Conservation (phyloP, 2,329 filamentous ascomycete species). For the Nigrograna mackinnonii region DNA sequence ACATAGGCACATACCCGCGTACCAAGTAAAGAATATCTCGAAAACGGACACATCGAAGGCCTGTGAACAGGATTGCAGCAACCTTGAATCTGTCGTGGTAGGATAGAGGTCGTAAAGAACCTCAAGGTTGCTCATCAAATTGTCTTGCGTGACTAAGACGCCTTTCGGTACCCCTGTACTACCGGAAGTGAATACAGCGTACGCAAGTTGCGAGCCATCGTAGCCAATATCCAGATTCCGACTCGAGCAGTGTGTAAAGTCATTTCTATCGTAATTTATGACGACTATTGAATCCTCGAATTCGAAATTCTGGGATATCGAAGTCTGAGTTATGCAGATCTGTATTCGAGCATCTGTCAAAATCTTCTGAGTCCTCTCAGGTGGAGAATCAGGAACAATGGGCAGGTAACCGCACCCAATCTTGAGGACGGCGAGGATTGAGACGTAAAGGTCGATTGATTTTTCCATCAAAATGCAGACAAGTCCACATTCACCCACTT, state of each 20-base stretch:
- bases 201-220: slow-evolving; percentile 62
- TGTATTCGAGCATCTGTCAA: slow-evolving; percentile 61
- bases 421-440: slow-evolving; percentile 76
- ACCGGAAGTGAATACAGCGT: slow-evolving; percentile 82
- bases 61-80: slow-evolving; percentile 82
- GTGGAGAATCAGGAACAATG: slow-evolving; percentile 72
- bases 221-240: slow-evolving; percentile 43
- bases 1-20: slow-evolving; percentile 76
- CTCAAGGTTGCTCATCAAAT: slow-evolving; percentile 76
- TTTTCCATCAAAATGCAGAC: slow-evolving; percentile 81
- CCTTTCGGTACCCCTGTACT: slow-evolving; percentile 82
- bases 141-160: slow-evolving; percentile 74
- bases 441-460: slow-evolving; percentile 70
- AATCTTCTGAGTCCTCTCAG: slow-evolving; percentile 63
- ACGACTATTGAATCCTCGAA: slow-evolving; percentile 10
- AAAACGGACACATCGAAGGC: slow-evolving; percentile 88
- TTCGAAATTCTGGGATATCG: slow-evolving; percentile 10
- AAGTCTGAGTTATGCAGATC: slow-evolving; percentile 48
- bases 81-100: slow-evolving; percentile 53
- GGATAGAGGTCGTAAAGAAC: slow-evolving; percentile 71
- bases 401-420: slow-evolving; percentile 80
- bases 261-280: slow-evolving; percentile 33
- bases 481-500: slow-evolving; percentile 57
- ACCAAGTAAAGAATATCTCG: slow-evolving; percentile 87
- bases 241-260: slow-evolving; percentile 32